These are phyloP conservation scores for Penstemon newberryi DNA, from an alignment of 257 asterid species.

Conservation along the genomic window DNA sequence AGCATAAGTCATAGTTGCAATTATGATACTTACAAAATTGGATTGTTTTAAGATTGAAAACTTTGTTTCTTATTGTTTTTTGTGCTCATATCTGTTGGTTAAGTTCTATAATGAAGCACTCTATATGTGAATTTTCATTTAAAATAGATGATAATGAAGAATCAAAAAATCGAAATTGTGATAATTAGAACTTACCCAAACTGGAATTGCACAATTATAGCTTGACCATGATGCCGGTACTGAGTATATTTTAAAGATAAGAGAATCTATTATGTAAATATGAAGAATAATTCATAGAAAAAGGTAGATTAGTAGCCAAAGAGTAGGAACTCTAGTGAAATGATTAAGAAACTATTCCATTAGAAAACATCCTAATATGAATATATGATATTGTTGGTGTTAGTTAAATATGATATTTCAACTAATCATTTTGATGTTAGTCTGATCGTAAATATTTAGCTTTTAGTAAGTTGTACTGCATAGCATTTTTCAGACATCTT, in stretches of 20 bases:
- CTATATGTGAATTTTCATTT: too few species aligned
- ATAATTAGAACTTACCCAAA: too few species aligned
- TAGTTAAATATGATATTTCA: too few species aligned
- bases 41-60: background rate
- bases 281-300: too few species aligned
- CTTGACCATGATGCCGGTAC: too few species aligned
- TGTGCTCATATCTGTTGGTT: slow-evolving; percentile 15
- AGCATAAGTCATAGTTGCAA: background rate
- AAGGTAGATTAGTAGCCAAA: background rate
- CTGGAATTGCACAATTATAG: too few species aligned
- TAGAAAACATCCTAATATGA: background rate
- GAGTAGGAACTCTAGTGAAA: background rate
- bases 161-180: too few species aligned
- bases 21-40: slow-evolving; percentile 9
- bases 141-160: background rate
- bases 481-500: slow-evolving; percentile 14
- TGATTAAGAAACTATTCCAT: background rate
- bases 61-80: background rate
- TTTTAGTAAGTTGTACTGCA: background rate
- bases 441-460: background rate
- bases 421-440: too few species aligned
- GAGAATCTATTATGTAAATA: too few species aligned
- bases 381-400: too few species aligned
- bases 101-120: background rate
- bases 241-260: too few species aligned